Evolutionary conservation across 306 rosid genomes (phyloP).

Genomic region (Inga laurina): DNA sequence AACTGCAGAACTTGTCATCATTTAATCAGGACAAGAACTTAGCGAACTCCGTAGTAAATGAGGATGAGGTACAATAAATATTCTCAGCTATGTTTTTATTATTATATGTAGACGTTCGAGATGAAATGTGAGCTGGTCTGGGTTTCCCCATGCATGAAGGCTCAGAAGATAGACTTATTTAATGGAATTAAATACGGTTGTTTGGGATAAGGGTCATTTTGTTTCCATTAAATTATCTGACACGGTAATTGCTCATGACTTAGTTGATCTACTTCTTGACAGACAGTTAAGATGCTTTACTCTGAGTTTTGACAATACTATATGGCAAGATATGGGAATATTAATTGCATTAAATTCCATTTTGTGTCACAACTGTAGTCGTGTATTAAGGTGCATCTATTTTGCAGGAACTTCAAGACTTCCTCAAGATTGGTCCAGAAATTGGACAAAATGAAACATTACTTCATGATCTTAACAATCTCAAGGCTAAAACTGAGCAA

Average conservation of each 20-base stretch:
- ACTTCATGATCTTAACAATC: not conserved
- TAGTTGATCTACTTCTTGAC: not conserved
- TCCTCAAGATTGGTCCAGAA: not conserved
- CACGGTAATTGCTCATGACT: constrained; percentile 5
- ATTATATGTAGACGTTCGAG: not conserved
- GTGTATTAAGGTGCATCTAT: constrained; percentile 10
- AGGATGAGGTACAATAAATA: constrained; percentile 21
- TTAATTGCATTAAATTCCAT: not conserved
- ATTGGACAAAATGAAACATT: constrained; percentile 21
- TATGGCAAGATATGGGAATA: not conserved
- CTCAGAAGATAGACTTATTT: constrained; percentile 14
- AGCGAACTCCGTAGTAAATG: not conserved
- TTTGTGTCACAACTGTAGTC: not conserved
- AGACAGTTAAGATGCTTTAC: not conserved
- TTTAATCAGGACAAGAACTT: constrained; percentile 14
- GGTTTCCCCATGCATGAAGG: not conserved
- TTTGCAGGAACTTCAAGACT: constrained; percentile 37
- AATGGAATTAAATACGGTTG: not conserved
- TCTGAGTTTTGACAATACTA: not conserved
- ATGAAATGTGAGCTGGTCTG: not conserved
- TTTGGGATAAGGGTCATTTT: not conserved
- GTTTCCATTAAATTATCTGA: not conserved
- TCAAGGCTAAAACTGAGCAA: constrained; percentile 35
- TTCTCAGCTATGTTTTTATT: not conserved
- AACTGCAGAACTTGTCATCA: constrained; percentile 13